These are phyloP conservation scores for Coemansia reversa DNA, from an alignment of 192 early-diverging fungal species.

Conservation along the genomic window DNA sequence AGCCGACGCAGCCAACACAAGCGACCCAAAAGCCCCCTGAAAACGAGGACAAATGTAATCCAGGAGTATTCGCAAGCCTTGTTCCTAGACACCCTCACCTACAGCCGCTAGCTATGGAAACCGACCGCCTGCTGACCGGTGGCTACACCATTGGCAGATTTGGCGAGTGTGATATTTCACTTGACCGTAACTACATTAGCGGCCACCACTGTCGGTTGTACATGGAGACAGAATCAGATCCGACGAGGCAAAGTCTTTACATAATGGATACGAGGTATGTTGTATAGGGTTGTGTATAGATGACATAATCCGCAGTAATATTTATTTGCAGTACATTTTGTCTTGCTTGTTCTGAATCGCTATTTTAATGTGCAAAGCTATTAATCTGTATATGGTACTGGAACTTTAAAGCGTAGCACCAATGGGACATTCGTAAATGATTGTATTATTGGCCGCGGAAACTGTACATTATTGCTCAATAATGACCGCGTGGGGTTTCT, in stretches of 20 bases:
- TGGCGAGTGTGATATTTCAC: constrained; percentile 25
- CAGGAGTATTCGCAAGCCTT: constrained; percentile 33
- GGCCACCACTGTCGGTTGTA: constrained; percentile 40
- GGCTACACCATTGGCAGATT: constrained; percentile 46
- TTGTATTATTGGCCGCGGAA: constrained; percentile 38
- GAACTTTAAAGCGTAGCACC: constrained; percentile 20
- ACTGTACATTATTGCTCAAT: constrained; percentile 50
- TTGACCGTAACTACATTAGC: constrained; percentile 43
- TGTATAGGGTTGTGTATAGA: no score
- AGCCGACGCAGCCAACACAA: constrained; percentile 47
- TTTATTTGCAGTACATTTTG: no score
- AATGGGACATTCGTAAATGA: constrained; percentile 54
- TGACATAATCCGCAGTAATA: no score
- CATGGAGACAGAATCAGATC: constrained; percentile 24
- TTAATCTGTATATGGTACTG: no score
- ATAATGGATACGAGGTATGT: constrained; percentile 37
- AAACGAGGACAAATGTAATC: constrained; percentile 1
- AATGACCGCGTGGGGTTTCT: constrained; percentile 42
- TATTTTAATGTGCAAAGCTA: no score
- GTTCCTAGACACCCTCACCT: constrained; percentile 47
- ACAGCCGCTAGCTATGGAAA: constrained; percentile 26
- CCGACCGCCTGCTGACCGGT: constrained; percentile 16
- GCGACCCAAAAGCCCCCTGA: constrained; percentile 42
- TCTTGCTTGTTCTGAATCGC: no score
- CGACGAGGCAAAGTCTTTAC: constrained; percentile 22